A percentile compares a stretch with the other conserved stretches of the same genome.
Evolutionary conservation across 495 filamentous ascomycete species (phyloP).

Genomic region (Mycothermus thermophilus): DNA sequence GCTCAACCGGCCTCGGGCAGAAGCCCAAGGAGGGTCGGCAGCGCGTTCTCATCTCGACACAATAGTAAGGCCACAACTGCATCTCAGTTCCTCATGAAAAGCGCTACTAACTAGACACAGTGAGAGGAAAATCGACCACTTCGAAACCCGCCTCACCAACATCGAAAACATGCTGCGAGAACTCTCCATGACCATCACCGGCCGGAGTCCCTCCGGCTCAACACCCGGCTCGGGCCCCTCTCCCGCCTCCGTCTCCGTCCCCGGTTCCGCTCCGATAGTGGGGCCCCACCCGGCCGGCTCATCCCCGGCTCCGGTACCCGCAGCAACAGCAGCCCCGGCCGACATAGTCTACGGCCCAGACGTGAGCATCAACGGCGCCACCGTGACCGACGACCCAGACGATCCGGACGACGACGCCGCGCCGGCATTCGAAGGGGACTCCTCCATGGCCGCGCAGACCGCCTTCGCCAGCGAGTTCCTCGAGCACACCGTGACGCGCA

Average conservation of each 20-base stretch:
- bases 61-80: slow-evolving; percentile 41
- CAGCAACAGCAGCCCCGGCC: background rate
- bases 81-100: too few species aligned
- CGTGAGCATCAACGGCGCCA: background rate
- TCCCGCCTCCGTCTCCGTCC: background rate
- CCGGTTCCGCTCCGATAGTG: background rate
- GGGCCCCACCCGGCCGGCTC: background rate
- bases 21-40: slow-evolving; percentile 45
- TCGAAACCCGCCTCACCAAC: slow-evolving; percentile 45
- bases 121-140: slow-evolving; percentile 54
- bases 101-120: too few species aligned
- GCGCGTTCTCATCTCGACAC: slow-evolving; percentile 51
- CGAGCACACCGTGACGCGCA: slow-evolving; percentile 43
- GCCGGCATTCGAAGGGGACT: slow-evolving; percentile 45
- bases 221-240: background rate
- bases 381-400: slow-evolving; percentile 15
- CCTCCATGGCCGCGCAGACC: slow-evolving; percentile 47
- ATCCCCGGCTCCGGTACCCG: slow-evolving; percentile 1
- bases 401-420: slow-evolving; percentile 23
- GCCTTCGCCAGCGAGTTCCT: slow-evolving; percentile 50
- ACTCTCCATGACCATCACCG: slow-evolving; percentile 18
- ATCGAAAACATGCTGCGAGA: slow-evolving; percentile 42
- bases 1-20: slow-evolving; percentile 47
- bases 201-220: slow-evolving; percentile 1
- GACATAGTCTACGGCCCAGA: background rate